A percentile compares a stretch with the other conserved stretches of the same genome.
phyloP scores from a whole-genome alignment of 2,329 filamentous ascomycete genomes.

The Sclerotiophoma versabilis region DNA sequence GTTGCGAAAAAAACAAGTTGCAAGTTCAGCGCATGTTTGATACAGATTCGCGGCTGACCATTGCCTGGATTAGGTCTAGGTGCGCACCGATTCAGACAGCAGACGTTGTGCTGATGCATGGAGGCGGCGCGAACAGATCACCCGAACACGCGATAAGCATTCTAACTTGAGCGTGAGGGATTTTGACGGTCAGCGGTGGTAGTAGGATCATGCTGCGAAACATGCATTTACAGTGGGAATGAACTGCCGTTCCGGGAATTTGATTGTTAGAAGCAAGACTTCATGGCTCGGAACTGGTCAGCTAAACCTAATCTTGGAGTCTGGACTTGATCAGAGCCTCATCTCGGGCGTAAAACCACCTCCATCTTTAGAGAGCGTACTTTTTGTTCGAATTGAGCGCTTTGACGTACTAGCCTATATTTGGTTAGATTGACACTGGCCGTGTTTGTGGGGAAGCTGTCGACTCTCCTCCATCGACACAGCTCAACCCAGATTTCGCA shows the following conservation, averaged over 20 bases:
- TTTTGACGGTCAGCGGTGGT: not conserved
- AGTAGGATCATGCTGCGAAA: not conserved
- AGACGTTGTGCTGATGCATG: not conserved
- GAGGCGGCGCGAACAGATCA: conserved; percentile 1
- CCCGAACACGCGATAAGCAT: not conserved
- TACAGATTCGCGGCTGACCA: not conserved
- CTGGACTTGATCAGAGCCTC: not conserved
- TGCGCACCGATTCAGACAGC: not conserved
- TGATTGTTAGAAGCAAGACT: not conserved
- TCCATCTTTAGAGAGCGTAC: not conserved
- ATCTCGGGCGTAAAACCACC: not conserved
- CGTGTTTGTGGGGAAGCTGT: conserved; percentile 1
- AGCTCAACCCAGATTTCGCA: not conserved
- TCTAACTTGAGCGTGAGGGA: not conserved
- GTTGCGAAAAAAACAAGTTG: not conserved
- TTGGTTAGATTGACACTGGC: not conserved
- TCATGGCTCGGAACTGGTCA: too few relatives aligned
- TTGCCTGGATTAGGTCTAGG: conserved; percentile 15
- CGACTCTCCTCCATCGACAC: conserved; percentile 10
- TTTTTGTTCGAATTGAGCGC: too few relatives aligned
- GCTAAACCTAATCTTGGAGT: not conserved
- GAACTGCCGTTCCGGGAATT: too few relatives aligned
- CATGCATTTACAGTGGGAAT: too few relatives aligned
- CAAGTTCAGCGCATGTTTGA: not conserved
- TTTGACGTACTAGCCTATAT: not conserved